Evolutionary conservation across 345 rosid genomes (phyloP), one percentile per base, ranked within the genome.

Genomic region (Dipteronia dyeriana): DNA sequence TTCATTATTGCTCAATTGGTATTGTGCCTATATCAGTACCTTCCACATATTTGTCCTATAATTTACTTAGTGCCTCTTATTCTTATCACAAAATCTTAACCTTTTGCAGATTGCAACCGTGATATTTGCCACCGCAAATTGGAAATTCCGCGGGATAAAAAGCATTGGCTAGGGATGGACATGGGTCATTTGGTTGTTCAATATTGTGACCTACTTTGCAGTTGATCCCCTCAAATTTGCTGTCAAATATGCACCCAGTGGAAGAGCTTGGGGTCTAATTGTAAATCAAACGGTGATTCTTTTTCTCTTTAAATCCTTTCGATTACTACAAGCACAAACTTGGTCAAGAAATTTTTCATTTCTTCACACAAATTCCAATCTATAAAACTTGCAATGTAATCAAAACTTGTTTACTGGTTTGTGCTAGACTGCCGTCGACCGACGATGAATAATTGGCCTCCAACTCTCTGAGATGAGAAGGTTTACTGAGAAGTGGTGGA

Each of bases 1-100:
- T 84, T 81, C 75, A 25, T 81, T 41, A 39, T 86, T 61, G 92
- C 92, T 74, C 91, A 89, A 74, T 60, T 89, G 86, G 90, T 87
- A 82, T 14, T 2, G 39, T 53, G n/a, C 6, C 49, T 45, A 10
- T 45, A 45, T 45, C 49, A 9, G 49, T 45, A 45, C 14, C 57
- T 16, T 53, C 19, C 57, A 49, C 54, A 53, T 53, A 53, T 16
- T 45, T n/a, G 41, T 56, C 65, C 54, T 71, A 11, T 57, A 20
- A 51, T 51, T 71, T 31, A 29, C 23, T 71, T 54, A 2, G 0
- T 17, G 29, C 7, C 25, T 7, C 17, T 10, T 43, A 41, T 47
- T 29, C 49, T 29, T 53, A 47, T 65, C 5, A 25, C 6, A 29
- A 19, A 45, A 25, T 22, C 25, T 45, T 25, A 26, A 26, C 53